These are phyloP conservation scores for Fusarium chuoi DNA, from an alignment of 2,329 filamentous ascomycete species.

Conservation along the genomic window DNA sequence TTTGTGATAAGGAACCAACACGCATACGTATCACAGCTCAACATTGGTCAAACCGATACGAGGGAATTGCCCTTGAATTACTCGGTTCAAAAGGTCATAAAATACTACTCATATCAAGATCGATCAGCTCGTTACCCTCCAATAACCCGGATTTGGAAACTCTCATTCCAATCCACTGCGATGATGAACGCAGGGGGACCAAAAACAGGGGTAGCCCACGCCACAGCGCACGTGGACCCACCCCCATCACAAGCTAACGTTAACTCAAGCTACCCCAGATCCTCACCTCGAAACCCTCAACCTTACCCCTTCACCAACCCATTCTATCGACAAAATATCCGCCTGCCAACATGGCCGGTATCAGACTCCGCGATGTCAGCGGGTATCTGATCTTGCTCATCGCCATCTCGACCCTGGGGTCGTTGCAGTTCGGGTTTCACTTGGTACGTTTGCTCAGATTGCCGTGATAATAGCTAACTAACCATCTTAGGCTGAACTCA, in stretches of 20 bases:
- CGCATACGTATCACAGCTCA: background rate
- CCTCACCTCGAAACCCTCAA: constrained; percentile 3
- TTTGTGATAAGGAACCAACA: background rate
- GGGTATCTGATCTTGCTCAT: constrained; percentile 82
- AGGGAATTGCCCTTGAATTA: background rate
- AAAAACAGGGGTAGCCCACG: constrained; percentile 21
- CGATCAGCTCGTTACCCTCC: background rate
- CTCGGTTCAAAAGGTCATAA: background rate
- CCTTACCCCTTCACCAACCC: background rate
- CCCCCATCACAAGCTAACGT: constrained; percentile 24
- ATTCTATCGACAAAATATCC: background rate
- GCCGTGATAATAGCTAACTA: constrained; percentile 8
- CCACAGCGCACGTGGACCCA: constrained; percentile 33
- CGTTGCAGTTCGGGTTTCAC: constrained; percentile 95
- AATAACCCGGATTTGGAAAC: background rate
- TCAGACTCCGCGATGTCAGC: constrained; percentile 65
- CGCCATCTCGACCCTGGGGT: constrained; percentile 81
- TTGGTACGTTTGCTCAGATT: constrained; percentile 65
- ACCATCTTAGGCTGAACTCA: constrained; percentile 78
- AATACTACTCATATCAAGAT: background rate
- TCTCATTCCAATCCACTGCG: constrained; percentile 10
- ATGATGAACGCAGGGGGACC: background rate
- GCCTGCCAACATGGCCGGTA: constrained; percentile 45
- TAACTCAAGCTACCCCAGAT: constrained; percentile 22
- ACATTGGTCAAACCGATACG: background rate